Evolutionary conservation across 1,284 basidiomycete genomes (phyloP).

Genomic region (Puccinia novopanici): DNA sequence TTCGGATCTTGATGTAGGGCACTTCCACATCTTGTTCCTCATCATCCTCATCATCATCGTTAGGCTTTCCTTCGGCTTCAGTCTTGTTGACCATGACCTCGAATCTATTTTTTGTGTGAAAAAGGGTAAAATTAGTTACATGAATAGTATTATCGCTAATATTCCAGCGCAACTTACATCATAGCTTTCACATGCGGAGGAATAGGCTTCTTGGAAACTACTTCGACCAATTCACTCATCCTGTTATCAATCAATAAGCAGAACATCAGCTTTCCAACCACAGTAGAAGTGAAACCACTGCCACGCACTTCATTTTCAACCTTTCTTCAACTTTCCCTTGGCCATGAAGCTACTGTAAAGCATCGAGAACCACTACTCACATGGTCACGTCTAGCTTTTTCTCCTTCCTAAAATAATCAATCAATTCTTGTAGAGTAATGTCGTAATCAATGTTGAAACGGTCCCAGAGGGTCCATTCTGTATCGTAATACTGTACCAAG

Average conservation of each 20-base stretch:
- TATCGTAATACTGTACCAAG: conserved; percentile 69
- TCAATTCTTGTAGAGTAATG: conserved; percentile 82
- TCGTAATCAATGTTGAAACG: conserved; percentile 89
- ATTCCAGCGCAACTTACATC: conserved; percentile 28
- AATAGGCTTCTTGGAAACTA: conserved; percentile 88
- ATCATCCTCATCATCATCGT: conserved; percentile 15
- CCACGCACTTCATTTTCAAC: conserved; percentile 68
- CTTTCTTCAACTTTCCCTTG: conserved; percentile 86
- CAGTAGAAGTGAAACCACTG: conserved; percentile 24
- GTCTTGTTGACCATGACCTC: conserved; percentile 49
- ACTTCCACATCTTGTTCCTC: conserved; percentile 49
- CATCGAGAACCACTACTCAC: conserved; percentile 97
- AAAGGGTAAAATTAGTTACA: background rate
- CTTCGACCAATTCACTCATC: conserved; percentile 87
- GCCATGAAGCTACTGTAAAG: conserved; percentile 90
- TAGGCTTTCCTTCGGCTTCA: conserved; percentile 9
- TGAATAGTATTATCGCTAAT: background rate
- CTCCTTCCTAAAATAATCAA: conserved; percentile 79
- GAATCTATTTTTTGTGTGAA: no score
- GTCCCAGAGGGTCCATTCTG: conserved; percentile 98
- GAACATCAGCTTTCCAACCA: conserved; percentile 53
- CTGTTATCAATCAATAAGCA: conserved; percentile 54
- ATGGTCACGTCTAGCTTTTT: conserved; percentile 89
- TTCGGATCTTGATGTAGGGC: conserved; percentile 47
- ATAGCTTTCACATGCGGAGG: conserved; percentile 62